These are phyloP conservation scores for Polyporus tsugae DNA, from an alignment of 1,284 basidiomycete genomes.

Conservation along the genomic window DNA sequence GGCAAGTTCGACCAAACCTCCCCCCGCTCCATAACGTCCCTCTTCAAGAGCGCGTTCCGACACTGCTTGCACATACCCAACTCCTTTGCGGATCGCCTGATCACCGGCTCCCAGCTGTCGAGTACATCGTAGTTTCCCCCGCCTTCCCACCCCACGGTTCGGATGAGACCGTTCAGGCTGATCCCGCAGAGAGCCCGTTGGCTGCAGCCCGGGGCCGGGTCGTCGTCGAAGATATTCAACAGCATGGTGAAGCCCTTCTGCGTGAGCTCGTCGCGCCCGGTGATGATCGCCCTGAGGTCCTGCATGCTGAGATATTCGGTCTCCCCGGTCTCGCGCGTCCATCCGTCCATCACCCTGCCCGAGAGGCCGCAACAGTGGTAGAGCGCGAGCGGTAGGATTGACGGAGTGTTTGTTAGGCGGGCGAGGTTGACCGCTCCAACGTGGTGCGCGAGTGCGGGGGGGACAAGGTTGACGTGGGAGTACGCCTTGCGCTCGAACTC, in stretches of 20 bases:
- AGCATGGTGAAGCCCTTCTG: neutral
- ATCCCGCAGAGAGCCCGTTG: neutral
- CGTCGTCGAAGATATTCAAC: neutral
- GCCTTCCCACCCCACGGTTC: neutral
- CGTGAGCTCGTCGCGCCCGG: neutral
- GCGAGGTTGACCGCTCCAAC: slow-evolving; percentile 14
- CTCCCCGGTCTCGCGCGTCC: neutral
- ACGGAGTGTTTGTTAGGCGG: neutral
- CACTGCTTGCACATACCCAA: neutral
- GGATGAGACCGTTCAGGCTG: neutral
- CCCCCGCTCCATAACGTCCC: neutral
- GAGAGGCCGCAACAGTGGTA: neutral
- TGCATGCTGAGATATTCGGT: neutral
- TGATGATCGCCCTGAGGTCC: neutral
- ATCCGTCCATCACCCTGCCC: neutral
- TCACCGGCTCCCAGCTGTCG: neutral
- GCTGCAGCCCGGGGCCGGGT: neutral
- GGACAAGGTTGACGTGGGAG: neutral
- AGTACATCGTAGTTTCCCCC: neutral
- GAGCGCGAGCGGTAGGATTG: neutral
- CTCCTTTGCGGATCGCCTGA: neutral
- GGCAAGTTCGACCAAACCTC: neutral
- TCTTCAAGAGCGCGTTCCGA: neutral
- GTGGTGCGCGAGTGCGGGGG: neutral
- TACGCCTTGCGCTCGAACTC: neutral